A percentile compares a stretch with the other conserved stretches of the same genome.
phyloP scores from a whole-genome alignment of 2,329 filamentous ascomycete species.

The Fusarium brevicatenulatum region DNA sequence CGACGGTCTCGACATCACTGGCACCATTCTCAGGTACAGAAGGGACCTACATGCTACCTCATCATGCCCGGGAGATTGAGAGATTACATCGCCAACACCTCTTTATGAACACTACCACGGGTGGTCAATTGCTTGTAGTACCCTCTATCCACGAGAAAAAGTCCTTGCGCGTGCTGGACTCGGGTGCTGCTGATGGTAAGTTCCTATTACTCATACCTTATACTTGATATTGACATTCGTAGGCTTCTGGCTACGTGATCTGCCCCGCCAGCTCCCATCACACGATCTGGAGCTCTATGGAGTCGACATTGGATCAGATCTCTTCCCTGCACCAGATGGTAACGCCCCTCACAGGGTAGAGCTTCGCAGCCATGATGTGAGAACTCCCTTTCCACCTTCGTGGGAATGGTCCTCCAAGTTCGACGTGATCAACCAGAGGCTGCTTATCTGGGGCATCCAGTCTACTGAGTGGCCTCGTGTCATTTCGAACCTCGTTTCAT shows the following conservation, averaged over 20 bases:
- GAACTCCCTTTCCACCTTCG: not conserved
- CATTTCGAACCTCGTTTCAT: not conserved
- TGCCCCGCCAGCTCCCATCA: not conserved
- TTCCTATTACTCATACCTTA: fast-evolving
- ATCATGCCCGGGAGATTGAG: not conserved
- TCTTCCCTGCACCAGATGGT: not conserved
- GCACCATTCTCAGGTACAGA: not conserved
- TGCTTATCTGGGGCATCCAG: not conserved
- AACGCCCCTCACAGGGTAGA: fast-evolving
- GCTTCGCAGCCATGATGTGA: not conserved
- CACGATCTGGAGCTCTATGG: not conserved
- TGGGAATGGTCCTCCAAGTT: not conserved
- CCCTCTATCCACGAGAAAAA: not conserved
- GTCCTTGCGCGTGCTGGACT: not conserved
- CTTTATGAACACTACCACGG: not conserved
- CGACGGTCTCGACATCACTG: not conserved
- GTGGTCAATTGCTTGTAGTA: not conserved
- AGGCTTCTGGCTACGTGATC: not conserved
- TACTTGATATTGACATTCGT: not conserved
- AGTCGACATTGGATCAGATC: not conserved
- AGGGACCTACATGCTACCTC: not conserved
- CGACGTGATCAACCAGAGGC: not conserved
- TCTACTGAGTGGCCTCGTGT: not conserved
- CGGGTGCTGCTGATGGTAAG: not conserved
- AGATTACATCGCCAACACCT: not conserved